Evolutionary conservation across 306 rosid genomes (phyloP).

Genomic region (Ziziphus jujuba): DNA sequence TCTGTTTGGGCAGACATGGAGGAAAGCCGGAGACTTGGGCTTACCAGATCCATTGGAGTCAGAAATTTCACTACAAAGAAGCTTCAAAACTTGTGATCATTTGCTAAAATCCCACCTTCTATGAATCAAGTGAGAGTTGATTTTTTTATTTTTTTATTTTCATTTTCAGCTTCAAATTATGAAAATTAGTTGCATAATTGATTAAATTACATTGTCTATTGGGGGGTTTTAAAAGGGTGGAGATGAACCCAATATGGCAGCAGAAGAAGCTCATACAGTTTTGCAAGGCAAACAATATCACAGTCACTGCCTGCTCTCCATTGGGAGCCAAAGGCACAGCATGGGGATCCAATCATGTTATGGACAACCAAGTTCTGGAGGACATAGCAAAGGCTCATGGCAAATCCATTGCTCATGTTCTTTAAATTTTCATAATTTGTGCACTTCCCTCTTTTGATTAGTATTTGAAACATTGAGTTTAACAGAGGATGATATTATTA

Average conservation of each 20-base stretch:
- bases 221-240: constrained; percentile 37
- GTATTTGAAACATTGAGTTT: neutral
- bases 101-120: constrained; percentile 40
- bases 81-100: constrained; percentile 20
- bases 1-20: constrained; percentile 35
- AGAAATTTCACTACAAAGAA: constrained; percentile 35
- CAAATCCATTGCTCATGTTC: constrained; percentile 54
- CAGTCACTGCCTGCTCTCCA: constrained; percentile 56
- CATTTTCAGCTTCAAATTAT: neutral
- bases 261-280: constrained; percentile 51
- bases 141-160: too few relatives aligned
- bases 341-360: constrained; percentile 46
- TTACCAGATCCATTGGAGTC: constrained; percentile 30
- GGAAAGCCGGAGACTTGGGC: constrained; percentile 34
- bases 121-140: constrained; percentile 30
- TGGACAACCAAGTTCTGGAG: constrained; percentile 50
- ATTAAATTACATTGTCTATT: neutral
- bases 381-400: constrained; percentile 45
- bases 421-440: neutral
- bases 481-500: neutral
- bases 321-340: constrained; percentile 51
- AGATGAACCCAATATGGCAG: constrained; percentile 68
- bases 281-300: constrained; percentile 45
- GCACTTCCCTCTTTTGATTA: neutral
- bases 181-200: neutral